These are phyloP conservation scores for Smittium culicis DNA, from an alignment of 371 early-diverging fungal species.

Conservation along the genomic window DNA sequence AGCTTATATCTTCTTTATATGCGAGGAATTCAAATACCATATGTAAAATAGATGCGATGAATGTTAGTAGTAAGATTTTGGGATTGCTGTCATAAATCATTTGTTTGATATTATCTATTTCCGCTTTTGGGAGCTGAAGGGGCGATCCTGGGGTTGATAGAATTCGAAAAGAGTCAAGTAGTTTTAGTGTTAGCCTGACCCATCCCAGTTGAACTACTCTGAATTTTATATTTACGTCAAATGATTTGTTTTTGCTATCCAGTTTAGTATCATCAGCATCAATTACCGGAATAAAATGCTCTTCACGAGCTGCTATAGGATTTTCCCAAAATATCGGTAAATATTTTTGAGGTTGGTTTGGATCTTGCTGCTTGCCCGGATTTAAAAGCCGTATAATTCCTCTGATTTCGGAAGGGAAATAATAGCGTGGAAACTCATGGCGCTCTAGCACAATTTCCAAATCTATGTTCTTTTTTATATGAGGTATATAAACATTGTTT, in stretches of 20 bases:
- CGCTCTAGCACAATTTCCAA: constrained; percentile 31
- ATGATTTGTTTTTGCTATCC: neutral
- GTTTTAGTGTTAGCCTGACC: constrained; percentile 30
- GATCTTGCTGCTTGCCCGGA: too few species aligned
- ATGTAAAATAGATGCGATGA: constrained; percentile 50
- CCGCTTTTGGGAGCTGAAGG: constrained; percentile 23
- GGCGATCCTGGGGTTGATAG: constrained; percentile 17
- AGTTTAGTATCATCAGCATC: neutral
- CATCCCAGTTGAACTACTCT: constrained; percentile 28
- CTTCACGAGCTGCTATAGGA: constrained; percentile 21
- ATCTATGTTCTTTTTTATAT: constrained; percentile 20
- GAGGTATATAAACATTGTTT: too few species aligned
- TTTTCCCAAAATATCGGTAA: constrained; percentile 34
- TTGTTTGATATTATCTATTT: constrained; percentile 33
- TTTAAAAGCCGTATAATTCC: constrained; percentile 15
- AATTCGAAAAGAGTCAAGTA: constrained; percentile 17
- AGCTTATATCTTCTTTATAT: constrained; percentile 50
- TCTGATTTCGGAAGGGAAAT: constrained; percentile 23
- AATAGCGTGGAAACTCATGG: constrained; percentile 23
- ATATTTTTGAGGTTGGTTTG: constrained; percentile 15
- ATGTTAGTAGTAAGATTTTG: constrained; percentile 39
- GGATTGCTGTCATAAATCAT: constrained; percentile 40
- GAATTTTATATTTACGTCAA: constrained; percentile 17
- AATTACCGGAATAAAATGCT: constrained; percentile 25
- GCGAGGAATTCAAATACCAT: constrained; percentile 59